Conservation (phyloP, 2,329 filamentous ascomycete genomes). For the Fusarium udum region DNA sequence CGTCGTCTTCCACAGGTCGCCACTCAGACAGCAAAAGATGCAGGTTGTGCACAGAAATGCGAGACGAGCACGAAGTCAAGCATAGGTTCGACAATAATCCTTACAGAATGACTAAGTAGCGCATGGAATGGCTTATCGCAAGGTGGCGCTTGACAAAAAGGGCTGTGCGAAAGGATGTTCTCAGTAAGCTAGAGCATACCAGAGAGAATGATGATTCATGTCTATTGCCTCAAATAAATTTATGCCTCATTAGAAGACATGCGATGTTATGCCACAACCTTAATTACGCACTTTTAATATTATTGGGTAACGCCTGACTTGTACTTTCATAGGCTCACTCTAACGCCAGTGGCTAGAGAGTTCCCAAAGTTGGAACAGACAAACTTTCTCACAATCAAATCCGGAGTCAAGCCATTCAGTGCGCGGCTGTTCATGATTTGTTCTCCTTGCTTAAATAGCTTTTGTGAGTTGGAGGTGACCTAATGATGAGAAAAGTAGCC, state of each 20-base stretch:
- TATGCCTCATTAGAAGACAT: background rate
- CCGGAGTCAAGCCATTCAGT: background rate
- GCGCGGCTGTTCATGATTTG: background rate
- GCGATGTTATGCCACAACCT: too few species aligned
- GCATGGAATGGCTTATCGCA: too few species aligned
- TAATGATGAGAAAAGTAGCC: background rate
- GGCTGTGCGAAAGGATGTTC: background rate
- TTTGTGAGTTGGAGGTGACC: background rate
- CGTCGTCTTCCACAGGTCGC: background rate
- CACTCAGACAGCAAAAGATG: too few species aligned
- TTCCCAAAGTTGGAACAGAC: background rate
- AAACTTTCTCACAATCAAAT: background rate
- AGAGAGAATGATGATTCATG: background rate
- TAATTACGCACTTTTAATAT: fast-evolving
- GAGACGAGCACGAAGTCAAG: background rate
- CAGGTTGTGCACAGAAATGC: background rate
- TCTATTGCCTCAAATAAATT: fast-evolving
- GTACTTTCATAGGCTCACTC: background rate
- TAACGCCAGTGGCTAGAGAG: background rate
- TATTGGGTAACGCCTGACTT: background rate
- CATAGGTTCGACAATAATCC: fast-evolving
- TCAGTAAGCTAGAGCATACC: background rate
- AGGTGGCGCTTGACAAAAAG: background rate
- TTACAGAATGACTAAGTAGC: fast-evolving
- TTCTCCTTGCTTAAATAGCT: background rate